phyloP scores from a whole-genome alignment of 2,329 filamentous ascomycete species.

The Hypoxylon sp. region DNA sequence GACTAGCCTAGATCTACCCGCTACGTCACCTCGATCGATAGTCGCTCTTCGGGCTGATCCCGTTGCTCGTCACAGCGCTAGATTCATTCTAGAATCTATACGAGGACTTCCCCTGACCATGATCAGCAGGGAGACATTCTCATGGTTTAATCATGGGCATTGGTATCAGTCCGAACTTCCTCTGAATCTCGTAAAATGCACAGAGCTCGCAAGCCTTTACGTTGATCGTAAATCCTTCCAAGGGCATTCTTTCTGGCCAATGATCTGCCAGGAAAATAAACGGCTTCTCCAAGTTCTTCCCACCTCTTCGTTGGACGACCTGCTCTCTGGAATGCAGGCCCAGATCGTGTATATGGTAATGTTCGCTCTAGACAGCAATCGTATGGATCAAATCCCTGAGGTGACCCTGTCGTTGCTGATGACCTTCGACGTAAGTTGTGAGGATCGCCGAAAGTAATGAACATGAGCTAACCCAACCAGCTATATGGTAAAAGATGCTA shows the following conservation, averaged over 20 bases:
- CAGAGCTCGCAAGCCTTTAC: slow-evolving; percentile 39
- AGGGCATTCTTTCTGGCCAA: slow-evolving; percentile 33
- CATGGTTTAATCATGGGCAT: slow-evolving; percentile 46
- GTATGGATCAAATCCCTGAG: slow-evolving; percentile 29
- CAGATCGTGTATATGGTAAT: slow-evolving; percentile 45
- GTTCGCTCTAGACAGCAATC: slow-evolving; percentile 35
- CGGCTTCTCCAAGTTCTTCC: slow-evolving; percentile 31
- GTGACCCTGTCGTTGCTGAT: slow-evolving; percentile 38
- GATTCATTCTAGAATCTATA: slow-evolving; percentile 46
- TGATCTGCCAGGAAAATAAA: slow-evolving; percentile 41
- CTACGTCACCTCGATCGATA: slow-evolving; percentile 35
- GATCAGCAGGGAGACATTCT: slow-evolving; percentile 44
- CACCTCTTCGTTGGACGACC: slow-evolving; percentile 24
- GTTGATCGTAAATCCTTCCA: slow-evolving; percentile 2
- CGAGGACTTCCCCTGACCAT: slow-evolving; percentile 46
- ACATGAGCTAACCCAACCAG: slow-evolving; percentile 13
- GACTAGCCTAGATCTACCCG: slow-evolving; percentile 20
- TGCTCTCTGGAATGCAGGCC: slow-evolving; percentile 34
- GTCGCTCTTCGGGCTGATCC: slow-evolving; percentile 45
- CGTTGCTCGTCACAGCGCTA: slow-evolving; percentile 39
- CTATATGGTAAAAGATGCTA: slow-evolving; percentile 36
- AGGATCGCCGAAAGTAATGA: background rate
- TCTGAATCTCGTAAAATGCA: slow-evolving; percentile 37
- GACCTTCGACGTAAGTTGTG: slow-evolving; percentile 36
- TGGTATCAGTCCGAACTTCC: slow-evolving; percentile 43